Conservation (phyloP, 805 yeast species). For the Myxozyma neotropica region DNA sequence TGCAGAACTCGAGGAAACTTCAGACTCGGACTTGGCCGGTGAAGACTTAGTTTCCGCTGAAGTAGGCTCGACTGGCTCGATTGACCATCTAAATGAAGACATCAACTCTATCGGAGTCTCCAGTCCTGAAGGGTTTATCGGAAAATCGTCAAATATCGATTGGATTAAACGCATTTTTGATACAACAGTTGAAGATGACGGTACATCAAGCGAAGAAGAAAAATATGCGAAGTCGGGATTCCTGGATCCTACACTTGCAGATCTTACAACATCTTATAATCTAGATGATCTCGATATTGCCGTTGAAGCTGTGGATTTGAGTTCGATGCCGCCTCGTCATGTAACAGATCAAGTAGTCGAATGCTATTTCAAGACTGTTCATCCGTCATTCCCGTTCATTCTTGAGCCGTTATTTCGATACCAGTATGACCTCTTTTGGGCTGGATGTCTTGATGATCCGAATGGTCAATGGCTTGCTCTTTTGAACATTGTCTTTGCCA, state of each 20-base stretch:
- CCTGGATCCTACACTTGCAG: slow-evolving; percentile 3
- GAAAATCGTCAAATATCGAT: slow-evolving; percentile 24
- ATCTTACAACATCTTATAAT: slow-evolving; percentile 19
- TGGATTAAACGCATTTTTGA: slow-evolving; percentile 27
- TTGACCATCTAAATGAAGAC: slow-evolving; percentile 27
- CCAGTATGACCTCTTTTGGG: slow-evolving; percentile 24
- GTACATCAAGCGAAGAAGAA: slow-evolving; percentile 10
- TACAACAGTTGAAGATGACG: slow-evolving; percentile 9
- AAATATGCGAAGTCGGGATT: slow-evolving; percentile 1
- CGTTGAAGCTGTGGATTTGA: slow-evolving; percentile 19
- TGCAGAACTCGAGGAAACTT: neutral
- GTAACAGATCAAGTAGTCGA: slow-evolving; percentile 22
- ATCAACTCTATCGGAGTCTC: slow-evolving; percentile 27
- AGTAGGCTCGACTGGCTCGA: slow-evolving; percentile 28
- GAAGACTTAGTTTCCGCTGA: slow-evolving; percentile 29
- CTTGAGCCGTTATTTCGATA: slow-evolving; percentile 26
- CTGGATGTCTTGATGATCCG: slow-evolving; percentile 19
- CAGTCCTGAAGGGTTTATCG: slow-evolving; percentile 22
- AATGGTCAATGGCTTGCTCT: slow-evolving; percentile 25
- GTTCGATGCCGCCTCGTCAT: slow-evolving; percentile 17
- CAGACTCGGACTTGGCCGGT: slow-evolving; percentile 10
- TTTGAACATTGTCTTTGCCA: slow-evolving; percentile 24
- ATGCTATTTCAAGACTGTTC: slow-evolving; percentile 23
- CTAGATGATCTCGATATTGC: slow-evolving; percentile 22
- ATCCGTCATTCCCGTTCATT: slow-evolving; percentile 28